Base-by-base conservation (phyloP, 2,329 filamentous ascomycete genomes). In the Emericellopsis atlantica region DNA sequence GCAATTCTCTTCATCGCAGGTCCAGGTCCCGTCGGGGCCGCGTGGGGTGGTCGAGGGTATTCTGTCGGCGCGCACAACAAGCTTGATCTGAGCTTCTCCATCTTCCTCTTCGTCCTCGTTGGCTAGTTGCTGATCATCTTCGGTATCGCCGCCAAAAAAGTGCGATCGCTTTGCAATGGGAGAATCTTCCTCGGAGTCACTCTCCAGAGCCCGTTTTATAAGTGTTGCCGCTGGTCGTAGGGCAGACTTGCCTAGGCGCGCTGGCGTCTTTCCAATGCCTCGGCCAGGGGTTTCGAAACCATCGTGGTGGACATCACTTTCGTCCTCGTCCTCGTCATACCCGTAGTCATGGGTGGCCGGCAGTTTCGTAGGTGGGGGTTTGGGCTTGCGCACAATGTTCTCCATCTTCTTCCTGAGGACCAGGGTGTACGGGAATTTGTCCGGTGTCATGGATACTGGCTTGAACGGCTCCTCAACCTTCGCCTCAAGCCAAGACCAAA, bases 11-110 rank as follows among this genome's bases (percentile, higher is more conserved):
- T 81, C 68, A 5, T 71, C 70, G 50, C 82, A 87, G 1, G 62
- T 64, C 81, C 81, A 87, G 0, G 76, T 76, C 40, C 79, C 72
- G 44, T 76, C 67, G 0, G 76, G 72, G 0, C 74, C 78, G 29
- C 67, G 63, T 0, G 74, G 66, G 4, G 55, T 58, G 7, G 62
- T 59, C 4, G 69, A 66, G 0, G 71, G 72, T 10, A 74, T 49
- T 37, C 58, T 65, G 41, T 76, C 70, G 5, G 70, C 62, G 22
- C 64, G 63, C 9, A 75, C 59, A 11, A 71, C 61, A 14, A 76
- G 52, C 37, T 58, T 63, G 37, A 65, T 53, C 47, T 49, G 6
- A 44, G 40, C 32, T 6, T 40, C 39, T 6, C 51, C 40, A 6
- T 48, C 39, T 33, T 43, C 45, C 5, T 48, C 47, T 11, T 43